Conservation (phyloP, 2,329 filamentous ascomycete genomes). For the Epichloe typhina region DNA sequence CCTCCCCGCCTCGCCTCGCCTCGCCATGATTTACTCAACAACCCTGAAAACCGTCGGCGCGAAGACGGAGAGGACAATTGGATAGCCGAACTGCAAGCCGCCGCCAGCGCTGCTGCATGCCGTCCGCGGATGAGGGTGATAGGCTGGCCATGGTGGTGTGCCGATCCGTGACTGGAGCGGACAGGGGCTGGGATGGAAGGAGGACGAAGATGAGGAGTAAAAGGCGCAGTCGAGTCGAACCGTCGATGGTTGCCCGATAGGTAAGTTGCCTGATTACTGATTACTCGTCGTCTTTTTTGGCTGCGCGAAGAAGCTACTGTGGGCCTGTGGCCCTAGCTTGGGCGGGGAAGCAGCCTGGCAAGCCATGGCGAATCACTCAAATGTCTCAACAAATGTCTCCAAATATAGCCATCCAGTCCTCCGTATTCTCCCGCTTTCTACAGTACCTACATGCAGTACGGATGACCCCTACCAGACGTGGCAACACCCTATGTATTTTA, state of each 20-base stretch:
- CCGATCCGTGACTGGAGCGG: neutral
- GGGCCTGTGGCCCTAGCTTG: neutral
- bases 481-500: no score
- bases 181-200: neutral
- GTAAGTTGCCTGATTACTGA: neutral
- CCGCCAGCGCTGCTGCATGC: slow-evolving; percentile 8
- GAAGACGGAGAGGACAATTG: slow-evolving; percentile 9
- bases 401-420: no score
- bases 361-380: neutral
- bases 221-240: neutral
- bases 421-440: no score
- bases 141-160: slow-evolving; percentile 1
- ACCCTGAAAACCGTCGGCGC: slow-evolving; percentile 3
- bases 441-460: no score
- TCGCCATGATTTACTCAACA: neutral
- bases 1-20: neutral
- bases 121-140: slow-evolving; percentile 5
- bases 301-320: neutral
- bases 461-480: no score
- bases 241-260: neutral
- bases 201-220: neutral
- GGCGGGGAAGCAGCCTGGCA: neutral
- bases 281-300: neutral
- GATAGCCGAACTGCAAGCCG: slow-evolving; percentile 8
- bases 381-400: no score